Base-by-base conservation (phyloP, 805 yeast genomes). In the Starmerella potacharoeniae region DNA sequence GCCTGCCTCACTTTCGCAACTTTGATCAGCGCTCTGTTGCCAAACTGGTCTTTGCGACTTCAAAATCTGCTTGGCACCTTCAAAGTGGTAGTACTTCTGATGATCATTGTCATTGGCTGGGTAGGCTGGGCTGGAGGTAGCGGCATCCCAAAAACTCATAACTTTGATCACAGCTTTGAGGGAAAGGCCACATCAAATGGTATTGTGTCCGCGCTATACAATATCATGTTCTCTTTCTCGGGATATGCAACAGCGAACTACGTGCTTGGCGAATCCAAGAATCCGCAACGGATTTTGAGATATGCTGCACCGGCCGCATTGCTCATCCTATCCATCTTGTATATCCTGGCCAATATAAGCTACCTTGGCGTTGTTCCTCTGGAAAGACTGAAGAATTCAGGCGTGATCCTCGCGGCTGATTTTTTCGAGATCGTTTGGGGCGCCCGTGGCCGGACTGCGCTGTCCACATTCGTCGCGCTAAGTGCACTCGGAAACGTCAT, bases 241-340 rank as follows among this genome's bases (percentile, higher is more conserved):
- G 95, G 95, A 51, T 86, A 85, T 66, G 82, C 89, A 37, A 86
- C 86, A 65, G 90, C 83, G 51, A 84, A 86, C 69, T 85, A 86
- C 64, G 91, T 93, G 6, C 74, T 85, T 47, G 86, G 89, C 64
- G 95, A 86, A 70, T 80, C 81, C 49, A 82, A 78, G 66, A 77
- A 86, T 67, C 93, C 95, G 1, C 78, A 78, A 45, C 77, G 78
- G 63, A 81, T 86, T 49, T 77, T 84, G 66, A 80, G 73, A 64
- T 68, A 77, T 53, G 89, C 91, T 13, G 93, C 90, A 45, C 95
- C 95, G 44, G 64, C 76, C 31, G 87, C 95, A 0, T 72, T 86
- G 59, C 63, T 81, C 31, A 66, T 75, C 45, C 75, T 86, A 54
- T 77, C 82, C 1, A 68, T 86, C 50, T 71, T 86, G 55, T 86